These are phyloP conservation scores for Logfia minima DNA, from an alignment of 129 eudicot species.

Conservation along the genomic window DNA sequence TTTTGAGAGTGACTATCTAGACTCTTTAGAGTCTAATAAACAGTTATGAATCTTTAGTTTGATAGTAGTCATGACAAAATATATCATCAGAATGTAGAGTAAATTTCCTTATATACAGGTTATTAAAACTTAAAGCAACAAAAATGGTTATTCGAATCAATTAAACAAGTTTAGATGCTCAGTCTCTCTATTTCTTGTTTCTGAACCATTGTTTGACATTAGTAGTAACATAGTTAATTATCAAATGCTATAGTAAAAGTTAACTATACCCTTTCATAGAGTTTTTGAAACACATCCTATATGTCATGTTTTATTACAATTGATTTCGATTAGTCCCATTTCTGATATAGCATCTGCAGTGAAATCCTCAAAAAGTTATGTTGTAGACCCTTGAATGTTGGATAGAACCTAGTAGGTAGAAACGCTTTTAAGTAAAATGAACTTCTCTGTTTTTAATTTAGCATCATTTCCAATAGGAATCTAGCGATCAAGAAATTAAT, in stretches of 20 bases:
- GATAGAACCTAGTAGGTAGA: too few species aligned
- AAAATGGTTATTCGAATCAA: neutral
- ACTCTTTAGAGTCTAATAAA: too few species aligned
- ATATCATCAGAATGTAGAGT: neutral
- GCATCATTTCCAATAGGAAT: neutral
- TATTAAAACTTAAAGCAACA: neutral
- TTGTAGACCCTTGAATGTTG: too few species aligned
- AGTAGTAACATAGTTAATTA: neutral
- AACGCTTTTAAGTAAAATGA: too few species aligned
- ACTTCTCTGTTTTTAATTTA: neutral
- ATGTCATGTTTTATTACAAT: neutral
- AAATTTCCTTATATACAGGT: neutral
- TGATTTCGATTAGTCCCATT: neutral
- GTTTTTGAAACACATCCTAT: neutral
- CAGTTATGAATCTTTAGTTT: too few species aligned
- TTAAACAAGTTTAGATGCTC: neutral
- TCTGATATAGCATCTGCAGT: too few species aligned
- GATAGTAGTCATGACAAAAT: too few species aligned
- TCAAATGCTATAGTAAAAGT: neutral
- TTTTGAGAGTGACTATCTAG: too few species aligned
- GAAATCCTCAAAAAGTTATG: too few species aligned
- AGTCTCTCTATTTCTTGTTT: neutral
- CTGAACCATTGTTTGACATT: neutral
- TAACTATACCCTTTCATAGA: neutral
- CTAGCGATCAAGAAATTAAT: neutral